Evolutionary conservation across 495 filamentous ascomycete species (phyloP), one percentile per base, ranked within the genome.

Genomic region (Hamigera avellanea): DNA sequence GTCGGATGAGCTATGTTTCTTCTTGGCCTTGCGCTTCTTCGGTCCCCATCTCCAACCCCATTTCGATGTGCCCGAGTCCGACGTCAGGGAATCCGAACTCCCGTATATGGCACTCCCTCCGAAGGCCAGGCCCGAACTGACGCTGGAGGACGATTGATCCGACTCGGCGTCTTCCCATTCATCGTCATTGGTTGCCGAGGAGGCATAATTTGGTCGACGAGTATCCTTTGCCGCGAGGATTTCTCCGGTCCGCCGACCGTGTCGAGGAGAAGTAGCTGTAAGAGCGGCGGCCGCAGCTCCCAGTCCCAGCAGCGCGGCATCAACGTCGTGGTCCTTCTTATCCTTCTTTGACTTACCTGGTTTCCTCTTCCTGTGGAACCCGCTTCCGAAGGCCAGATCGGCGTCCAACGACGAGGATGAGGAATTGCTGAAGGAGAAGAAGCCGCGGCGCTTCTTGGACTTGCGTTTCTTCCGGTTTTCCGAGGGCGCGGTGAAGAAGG

Each of bases 101-200:
- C 57, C 43, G 39, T 50, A 53, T 34, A 48, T 40, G 30, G 47
- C 48, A 49, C 63, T 60, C 39, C 53, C 49, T 50, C 77, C 62
- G 49, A 68, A 81, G 2, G 75, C 75, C 30, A 81, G 63, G 6
- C 51, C 69, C 16, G 74, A 77, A 37, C 59, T 59, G n/a, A 54
- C 56, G 49, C 65, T 68, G 4, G 64, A 62, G 9, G 72, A 68
- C 19, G 50, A 52, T 16, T 56, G 51, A 19, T 65, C 67, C 4
- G 73, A 72, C 16, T 63, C 60, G 7, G 71, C 66, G 48, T 75
- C 72, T 33, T 78, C 68, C 78, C 76, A 80, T n/a, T 58, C 69
- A n/a, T 73, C 74, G 19, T 74, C 70, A 23, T 23, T 23, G 21
- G 21, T 23, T 9, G 21, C 21, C 5, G 21, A 23, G 5, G 21